A percentile compares a stretch with the other conserved stretches of the same genome.
phyloP scores from a whole-genome alignment of 1,284 basidiomycete species.

The Cutaneotrichosporon daszewskae region DNA sequence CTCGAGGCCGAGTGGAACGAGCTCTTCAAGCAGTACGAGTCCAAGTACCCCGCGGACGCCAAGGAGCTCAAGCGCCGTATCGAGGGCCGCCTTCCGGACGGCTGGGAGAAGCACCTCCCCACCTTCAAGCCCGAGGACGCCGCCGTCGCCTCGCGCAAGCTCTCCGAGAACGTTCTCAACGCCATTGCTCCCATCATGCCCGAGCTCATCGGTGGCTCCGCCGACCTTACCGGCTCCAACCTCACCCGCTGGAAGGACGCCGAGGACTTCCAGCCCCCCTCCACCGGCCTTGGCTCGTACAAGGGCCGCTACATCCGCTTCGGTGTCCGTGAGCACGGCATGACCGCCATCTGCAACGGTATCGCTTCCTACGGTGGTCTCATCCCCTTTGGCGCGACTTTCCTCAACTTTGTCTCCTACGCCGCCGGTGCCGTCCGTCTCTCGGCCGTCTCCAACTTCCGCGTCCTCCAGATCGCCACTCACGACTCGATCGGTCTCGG shows the following conservation, averaged over 20 bases:
- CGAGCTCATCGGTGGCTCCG: constrained; percentile 82
- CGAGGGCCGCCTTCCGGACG: constrained; percentile 70
- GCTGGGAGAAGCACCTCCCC: constrained; percentile 82
- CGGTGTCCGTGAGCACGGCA: constrained; percentile 95
- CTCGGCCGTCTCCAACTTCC: constrained; percentile 80
- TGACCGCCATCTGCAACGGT: constrained; percentile 93
- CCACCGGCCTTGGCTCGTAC: constrained; percentile 76
- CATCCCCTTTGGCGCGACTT: constrained; percentile 80
- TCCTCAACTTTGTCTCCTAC: constrained; percentile 94
- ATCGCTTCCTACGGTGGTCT: constrained; percentile 74
- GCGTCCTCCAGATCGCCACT: constrained; percentile 65
- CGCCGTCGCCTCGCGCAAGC: constrained; percentile 84
- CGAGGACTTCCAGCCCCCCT: constrained; percentile 83
- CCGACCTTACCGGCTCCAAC: constrained; percentile 89
- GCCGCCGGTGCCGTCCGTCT: constrained; percentile 85
- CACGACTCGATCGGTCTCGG: constrained; percentile 85
- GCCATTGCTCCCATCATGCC: constrained; percentile 69
- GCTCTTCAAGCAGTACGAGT: constrained; percentile 63
- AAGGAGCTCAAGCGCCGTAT: constrained; percentile 81
- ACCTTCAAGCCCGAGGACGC: constrained; percentile 67
- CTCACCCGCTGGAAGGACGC: constrained; percentile 75
- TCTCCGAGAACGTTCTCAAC: constrained; percentile 82
- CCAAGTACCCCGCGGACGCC: constrained; percentile 76
- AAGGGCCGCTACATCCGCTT: constrained; percentile 87
- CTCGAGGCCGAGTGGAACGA: constrained; percentile 71